Evolutionary conservation across 2,329 filamentous ascomycete genomes (phyloP).

Genomic region (Colletotrichum graminicola): DNA sequence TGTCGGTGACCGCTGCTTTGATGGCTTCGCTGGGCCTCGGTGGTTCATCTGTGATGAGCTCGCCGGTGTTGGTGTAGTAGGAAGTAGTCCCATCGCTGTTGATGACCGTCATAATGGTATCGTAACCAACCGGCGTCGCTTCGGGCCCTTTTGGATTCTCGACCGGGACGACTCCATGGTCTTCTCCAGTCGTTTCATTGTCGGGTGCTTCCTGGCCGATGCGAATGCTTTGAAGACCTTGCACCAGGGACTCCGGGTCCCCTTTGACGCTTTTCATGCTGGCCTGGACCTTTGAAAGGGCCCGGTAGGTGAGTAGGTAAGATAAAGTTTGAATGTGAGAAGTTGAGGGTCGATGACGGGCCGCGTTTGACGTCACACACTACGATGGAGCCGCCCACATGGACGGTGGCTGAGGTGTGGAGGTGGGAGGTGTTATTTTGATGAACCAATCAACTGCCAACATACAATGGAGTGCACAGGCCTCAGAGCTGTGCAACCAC

Average conservation of each 20-base stretch:
- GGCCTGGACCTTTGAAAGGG: neutral
- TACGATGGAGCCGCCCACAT: neutral
- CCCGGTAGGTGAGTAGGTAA: neutral
- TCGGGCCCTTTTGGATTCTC: neutral
- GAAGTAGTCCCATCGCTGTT: slow-evolving; percentile 19
- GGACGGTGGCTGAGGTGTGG: neutral
- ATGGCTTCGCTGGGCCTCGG: slow-evolving; percentile 1
- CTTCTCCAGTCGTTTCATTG: neutral
- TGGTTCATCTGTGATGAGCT: neutral
- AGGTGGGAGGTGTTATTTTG: neutral
- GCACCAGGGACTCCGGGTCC: neutral
- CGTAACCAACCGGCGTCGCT: neutral
- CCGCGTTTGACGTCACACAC: neutral
- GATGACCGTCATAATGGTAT: slow-evolving; percentile 5
- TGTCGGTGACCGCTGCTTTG: slow-evolving; percentile 28
- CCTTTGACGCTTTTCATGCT: neutral
- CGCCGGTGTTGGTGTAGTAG: slow-evolving; percentile 5
- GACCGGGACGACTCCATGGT: neutral
- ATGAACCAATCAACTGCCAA: neutral
- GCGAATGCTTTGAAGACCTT: no score
- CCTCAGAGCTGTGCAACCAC: neutral
- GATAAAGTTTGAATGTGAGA: neutral
- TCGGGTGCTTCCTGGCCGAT: neutral
- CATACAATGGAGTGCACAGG: neutral
- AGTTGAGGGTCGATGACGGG: slow-evolving; percentile 1